These are phyloP conservation scores for Proliferodiscus dingleyae DNA, from an alignment of 2,329 filamentous ascomycete genomes.

Conservation along the genomic window DNA sequence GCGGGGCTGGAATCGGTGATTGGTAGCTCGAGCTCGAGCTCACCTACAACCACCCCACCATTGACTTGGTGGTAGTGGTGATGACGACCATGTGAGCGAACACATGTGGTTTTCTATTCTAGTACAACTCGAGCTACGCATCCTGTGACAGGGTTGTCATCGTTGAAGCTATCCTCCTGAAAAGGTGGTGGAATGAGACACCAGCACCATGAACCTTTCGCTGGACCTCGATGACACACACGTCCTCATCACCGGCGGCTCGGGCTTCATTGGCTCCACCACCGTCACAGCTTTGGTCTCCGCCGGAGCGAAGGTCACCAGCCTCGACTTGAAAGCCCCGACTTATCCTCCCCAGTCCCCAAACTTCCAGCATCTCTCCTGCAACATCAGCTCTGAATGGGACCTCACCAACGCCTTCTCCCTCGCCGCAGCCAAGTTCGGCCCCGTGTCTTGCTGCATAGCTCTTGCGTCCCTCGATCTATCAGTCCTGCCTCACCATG, in stretches of 20 bases:
- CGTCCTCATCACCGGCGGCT: constrained; percentile 22
- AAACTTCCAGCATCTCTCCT: constrained; percentile 32
- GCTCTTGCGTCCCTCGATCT: constrained; percentile 41
- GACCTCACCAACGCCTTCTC: constrained; percentile 31
- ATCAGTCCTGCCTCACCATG: constrained; percentile 36
- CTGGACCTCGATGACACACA: constrained; percentile 19
- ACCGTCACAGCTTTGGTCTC: constrained; percentile 32
- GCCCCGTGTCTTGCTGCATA: constrained; percentile 35
- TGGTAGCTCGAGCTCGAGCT: too few species aligned
- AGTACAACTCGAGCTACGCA: too few species aligned
- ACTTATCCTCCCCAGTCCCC: constrained; percentile 4
- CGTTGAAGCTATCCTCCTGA: too few species aligned
- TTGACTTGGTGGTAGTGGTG: too few species aligned
- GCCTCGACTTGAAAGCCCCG: constrained; percentile 15
- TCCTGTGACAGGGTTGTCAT: too few species aligned
- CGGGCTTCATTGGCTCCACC: constrained; percentile 22
- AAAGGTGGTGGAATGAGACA: too few species aligned
- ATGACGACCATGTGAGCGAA: too few species aligned
- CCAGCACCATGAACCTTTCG: constrained; percentile 22
- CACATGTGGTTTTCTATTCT: too few species aligned
- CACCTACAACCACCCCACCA: too few species aligned
- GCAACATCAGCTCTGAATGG: constrained; percentile 30
- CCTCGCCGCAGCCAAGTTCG: constrained; percentile 27
- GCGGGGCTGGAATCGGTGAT: too few species aligned
- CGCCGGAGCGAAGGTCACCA: constrained; percentile 39